Base-by-base conservation (phyloP, 768 basidiomycete species). In the Leccinum olivaceopallidum region DNA sequence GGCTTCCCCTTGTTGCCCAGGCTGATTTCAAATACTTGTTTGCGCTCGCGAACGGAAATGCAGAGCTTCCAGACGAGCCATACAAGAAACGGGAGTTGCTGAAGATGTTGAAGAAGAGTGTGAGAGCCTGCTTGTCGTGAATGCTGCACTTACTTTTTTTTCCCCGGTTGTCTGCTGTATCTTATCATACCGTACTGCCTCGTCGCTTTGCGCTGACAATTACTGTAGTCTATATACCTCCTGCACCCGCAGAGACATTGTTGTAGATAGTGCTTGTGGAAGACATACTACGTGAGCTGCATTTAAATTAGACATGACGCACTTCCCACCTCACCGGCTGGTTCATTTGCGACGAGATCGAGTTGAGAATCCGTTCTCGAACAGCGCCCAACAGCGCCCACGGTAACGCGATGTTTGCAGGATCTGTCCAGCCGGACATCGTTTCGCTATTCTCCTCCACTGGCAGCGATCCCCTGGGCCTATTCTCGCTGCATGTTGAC, bases 11-110 rank as follows among this genome's bases (percentile, higher is more conserved):
- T 3, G 83, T 85, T 34, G 86, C 86, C 1, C 95, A 96, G 71
- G 94, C 95, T 2, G 95, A 98, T 73, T 95, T 97, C 71, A 85
- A 83, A 1, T 96, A 88, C 73, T 80, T 98, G 50, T 79, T 84
- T 64, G 82, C 81, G 53, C 69, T 90, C 32, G 89, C 81, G 9
- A 81, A 73, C 5, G 87, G 88, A 5, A 77, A 81, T 61, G 59
- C 76, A 5, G 69, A 77, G 51, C 69, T 89, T 63, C 83, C 87
- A 1, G 79, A 80, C 20, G 82, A 90, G 69, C 70, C 75, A 5
- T 81, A 82, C 16, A 79, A 81, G 65, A 77, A 76, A 60, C 77
- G 76, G 64, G 82, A 86, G 66, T 75, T 89, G 12, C 68, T 93
- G 53, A 77, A 61, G 53, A 73, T 81, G 48, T 66, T 92, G 71